Base-by-base conservation (phyloP, 352 stramenopile genomes). In the Aphanomyces euteiches region DNA sequence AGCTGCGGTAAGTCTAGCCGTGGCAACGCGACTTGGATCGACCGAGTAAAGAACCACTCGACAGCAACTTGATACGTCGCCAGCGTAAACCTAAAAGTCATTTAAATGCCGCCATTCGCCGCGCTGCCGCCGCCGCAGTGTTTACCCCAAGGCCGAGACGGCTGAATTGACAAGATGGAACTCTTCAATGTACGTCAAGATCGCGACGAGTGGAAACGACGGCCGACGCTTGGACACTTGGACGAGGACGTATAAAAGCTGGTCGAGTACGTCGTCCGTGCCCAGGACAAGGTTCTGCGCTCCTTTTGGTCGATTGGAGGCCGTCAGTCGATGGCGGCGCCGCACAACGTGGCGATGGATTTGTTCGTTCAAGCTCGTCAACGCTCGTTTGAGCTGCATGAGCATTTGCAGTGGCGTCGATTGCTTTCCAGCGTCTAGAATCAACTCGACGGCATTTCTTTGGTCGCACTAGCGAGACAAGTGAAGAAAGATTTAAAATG, bases 91-190 rank as follows among this genome's bases (percentile, higher is more conserved):
- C 67, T 73, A 68, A 6, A 0, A 28, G 28, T 37, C 28, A 28
- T 28, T 28, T 2, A 28, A 28, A 28, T 28, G 28, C 28, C 28
- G 28, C 28, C 28, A 66, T 63, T 5, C 28, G n/a, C 19, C 7
- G 38, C 37, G 36, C 17, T 39, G 36, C 37, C 7, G 4, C 1
- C 57, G n/a, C n/a, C n/a, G n/a, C n/a, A n/a, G n/a, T n/a, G n/a
- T 17, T 37, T 69, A 73, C 28, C 86, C 86, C 15, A 93, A 65
- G 13, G 83, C 84, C 8, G 86, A 90, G 7, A 83, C 89, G 67
- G 88, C 90, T 8, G 84, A 90, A 73, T 91, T 90, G 75, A 93
- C 89, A 63, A 93, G 92, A 53, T 92, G 86, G 63, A 89, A 93
- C 45, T 90, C 75, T 1, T 79, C 77, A 15, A 91, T 88, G 75